Evolutionary conservation across 73 alveolate genomes (phyloP).

Genomic region (Blepharisma japonicum): DNA sequence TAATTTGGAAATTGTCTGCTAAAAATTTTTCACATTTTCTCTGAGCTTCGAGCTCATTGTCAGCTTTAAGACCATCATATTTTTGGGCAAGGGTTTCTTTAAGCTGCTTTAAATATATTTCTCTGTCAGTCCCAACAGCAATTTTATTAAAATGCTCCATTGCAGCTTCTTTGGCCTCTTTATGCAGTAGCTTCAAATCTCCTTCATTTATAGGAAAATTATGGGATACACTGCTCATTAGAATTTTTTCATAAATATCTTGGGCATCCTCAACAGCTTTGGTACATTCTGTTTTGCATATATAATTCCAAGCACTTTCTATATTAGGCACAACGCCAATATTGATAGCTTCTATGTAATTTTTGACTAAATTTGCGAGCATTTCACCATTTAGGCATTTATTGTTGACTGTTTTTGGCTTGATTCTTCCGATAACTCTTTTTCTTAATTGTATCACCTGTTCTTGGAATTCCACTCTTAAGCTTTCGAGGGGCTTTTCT

Average conservation of each 20-base stretch:
- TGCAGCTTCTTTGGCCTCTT: conserved; percentile 17
- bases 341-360: conserved; percentile 76
- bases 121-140: conserved; percentile 17
- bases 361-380: conserved; percentile 62
- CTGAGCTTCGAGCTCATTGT: conserved; percentile 35
- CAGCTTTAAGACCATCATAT: background rate
- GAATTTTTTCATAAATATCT: conserved; percentile 47
- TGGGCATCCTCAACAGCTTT: conserved; percentile 59
- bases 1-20: conserved; percentile 56
- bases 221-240: background rate
- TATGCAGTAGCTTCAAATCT: background rate
- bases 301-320: conserved; percentile 66
- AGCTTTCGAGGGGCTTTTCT: conserved; percentile 67
- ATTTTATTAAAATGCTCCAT: background rate
- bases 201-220: conserved; percentile 3
- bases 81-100: conserved; percentile 26
- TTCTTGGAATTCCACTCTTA: conserved; percentile 92
- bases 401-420: conserved; percentile 83
- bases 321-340: conserved; percentile 81
- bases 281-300: conserved; percentile 71
- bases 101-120: background rate
- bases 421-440: conserved; percentile 78
- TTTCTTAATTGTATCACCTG: conserved; percentile 75
- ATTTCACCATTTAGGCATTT: conserved; percentile 79
- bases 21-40: conserved; percentile 42